Conservation (phyloP, 2,329 filamentous ascomycete species). For the Coleophoma eucalyptorum region DNA sequence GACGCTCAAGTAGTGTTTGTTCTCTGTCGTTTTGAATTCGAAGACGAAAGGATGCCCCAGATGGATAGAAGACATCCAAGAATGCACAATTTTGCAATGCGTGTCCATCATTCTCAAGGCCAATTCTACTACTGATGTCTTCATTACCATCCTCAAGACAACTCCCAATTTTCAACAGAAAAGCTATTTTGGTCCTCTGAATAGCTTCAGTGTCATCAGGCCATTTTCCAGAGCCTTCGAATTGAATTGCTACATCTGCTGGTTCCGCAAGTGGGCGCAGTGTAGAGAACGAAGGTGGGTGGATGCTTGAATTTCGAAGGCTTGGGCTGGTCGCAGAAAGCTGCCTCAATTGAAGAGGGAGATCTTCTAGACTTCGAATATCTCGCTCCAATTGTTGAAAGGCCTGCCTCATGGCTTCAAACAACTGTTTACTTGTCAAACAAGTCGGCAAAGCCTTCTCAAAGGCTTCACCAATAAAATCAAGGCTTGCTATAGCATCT, state of each 20-base stretch:
- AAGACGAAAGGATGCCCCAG: slow-evolving; percentile 73
- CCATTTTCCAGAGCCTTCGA: slow-evolving; percentile 91
- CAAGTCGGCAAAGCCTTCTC: slow-evolving; percentile 35
- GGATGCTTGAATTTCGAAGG: slow-evolving; percentile 69
- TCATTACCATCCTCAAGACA: slow-evolving; percentile 61
- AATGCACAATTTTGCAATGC: slow-evolving; percentile 75
- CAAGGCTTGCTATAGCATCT: slow-evolving; percentile 34
- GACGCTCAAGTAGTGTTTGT: slow-evolving; percentile 73
- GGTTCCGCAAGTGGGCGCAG: slow-evolving; percentile 40
- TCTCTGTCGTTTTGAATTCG: slow-evolving; percentile 89
- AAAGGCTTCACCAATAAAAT: slow-evolving; percentile 41
- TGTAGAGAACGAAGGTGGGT: slow-evolving; percentile 43
- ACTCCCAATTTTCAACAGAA: slow-evolving; percentile 63
- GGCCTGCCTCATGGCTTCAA: slow-evolving; percentile 64
- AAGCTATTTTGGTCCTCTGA: slow-evolving; percentile 90
- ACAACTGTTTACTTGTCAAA: slow-evolving; percentile 43
- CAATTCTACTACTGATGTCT: slow-evolving; percentile 64
- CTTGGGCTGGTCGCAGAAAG: slow-evolving; percentile 69
- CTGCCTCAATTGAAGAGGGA: slow-evolving; percentile 84
- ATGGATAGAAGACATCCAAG: slow-evolving; percentile 74
- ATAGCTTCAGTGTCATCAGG: slow-evolving; percentile 88
- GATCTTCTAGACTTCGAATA: slow-evolving; percentile 71
- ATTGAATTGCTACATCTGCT: slow-evolving; percentile 80
- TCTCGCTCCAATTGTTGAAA: slow-evolving; percentile 74
- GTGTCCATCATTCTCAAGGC: slow-evolving; percentile 71